Base-by-base conservation (phyloP, 1,284 basidiomycete genomes). In the Fomitopsis betulina region DNA sequence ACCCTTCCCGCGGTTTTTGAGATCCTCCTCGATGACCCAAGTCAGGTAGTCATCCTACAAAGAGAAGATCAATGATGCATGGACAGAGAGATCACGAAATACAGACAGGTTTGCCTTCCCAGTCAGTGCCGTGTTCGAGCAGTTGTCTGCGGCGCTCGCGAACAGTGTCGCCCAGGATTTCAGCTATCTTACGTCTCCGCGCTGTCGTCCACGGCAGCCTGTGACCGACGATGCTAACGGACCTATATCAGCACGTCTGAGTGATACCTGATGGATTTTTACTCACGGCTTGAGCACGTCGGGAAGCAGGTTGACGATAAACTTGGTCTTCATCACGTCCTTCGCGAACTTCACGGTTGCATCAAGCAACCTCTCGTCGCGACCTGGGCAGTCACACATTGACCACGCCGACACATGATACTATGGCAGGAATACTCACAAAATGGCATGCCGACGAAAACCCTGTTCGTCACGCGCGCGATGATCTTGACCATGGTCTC, bases 31-130 rank as follows among this genome's bases (percentile, higher is more conserved):
- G 42, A 63, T 70, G 55, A 60, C 61, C 78, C 79, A 79, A 17
- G 71, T 70, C 13, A 81, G 66, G 68, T 78, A 65, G 63, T 80
- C 77, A 53, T 73, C 73, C 76, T 79, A 40, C 37, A 17, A n/a
- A 23, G 21, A 30, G 2, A 1, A 51, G n/a, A 32, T 51, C 17
- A 35, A 6, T 9, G 32, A 13, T 8, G 49, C 17, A 15, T 2
- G 25, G n/a, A 9, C 9, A 4, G 3, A 25, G 5, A 35, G 17
- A 35, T 8, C 9, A 27, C 32, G 2, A 5, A 32, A 35, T 51
- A 51, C 32, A n/a, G 4, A 51, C 49, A 9, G 49, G 30, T 23
- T 51, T 51, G 49, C 33, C 33, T 37, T 51, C 49, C 9, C 25
- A 51, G 6, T 51, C 49, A 1, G 32, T 19, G 7, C 49, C 49